These are phyloP conservation scores for Herpetomonas samuelpessoai DNA, from an alignment of 208 protist species.

Conservation along the genomic window DNA sequence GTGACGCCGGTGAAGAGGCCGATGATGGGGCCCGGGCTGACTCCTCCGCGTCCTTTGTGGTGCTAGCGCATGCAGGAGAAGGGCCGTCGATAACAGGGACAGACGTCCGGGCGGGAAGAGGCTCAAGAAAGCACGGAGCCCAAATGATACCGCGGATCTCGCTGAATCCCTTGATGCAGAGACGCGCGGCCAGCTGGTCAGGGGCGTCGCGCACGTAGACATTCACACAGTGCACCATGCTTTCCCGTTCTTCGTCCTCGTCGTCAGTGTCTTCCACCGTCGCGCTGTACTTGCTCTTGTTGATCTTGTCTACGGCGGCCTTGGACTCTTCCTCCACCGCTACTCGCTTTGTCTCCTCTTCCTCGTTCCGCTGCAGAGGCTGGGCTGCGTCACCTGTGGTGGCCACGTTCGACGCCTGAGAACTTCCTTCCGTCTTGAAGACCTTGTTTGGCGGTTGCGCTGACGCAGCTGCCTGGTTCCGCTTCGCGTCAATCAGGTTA, in stretches of 20 bases:
- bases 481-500: slow-evolving; percentile 4
- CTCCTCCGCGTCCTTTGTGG: slow-evolving; percentile 3
- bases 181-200: slow-evolving; percentile 53
- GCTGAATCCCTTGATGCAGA: slow-evolving; percentile 60
- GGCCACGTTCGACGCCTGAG: too few species aligned
- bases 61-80: neutral
- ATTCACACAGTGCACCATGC: slow-evolving; percentile 81
- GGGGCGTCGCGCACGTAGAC: slow-evolving; percentile 64
- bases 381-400: too few species aligned
- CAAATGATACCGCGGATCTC: slow-evolving; percentile 77
- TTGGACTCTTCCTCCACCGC: too few species aligned
- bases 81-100: neutral
- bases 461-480: neutral
- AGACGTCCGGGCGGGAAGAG: slow-evolving; percentile 11
- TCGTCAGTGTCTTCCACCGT: slow-evolving; percentile 1
- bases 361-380: too few species aligned
- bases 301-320: too few species aligned
- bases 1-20: too few species aligned
- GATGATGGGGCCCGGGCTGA: neutral
- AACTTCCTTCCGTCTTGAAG: too few species aligned
- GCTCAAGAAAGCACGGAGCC: slow-evolving; percentile 80
- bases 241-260: slow-evolving; percentile 25
- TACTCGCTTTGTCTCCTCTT: too few species aligned
- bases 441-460: too few species aligned
- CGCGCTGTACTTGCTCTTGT: too few species aligned